Evolutionary conservation across 305 asterid genomes (phyloP), one percentile per base, ranked within the genome.

Genomic region (Stenogyne calaminthoides): DNA sequence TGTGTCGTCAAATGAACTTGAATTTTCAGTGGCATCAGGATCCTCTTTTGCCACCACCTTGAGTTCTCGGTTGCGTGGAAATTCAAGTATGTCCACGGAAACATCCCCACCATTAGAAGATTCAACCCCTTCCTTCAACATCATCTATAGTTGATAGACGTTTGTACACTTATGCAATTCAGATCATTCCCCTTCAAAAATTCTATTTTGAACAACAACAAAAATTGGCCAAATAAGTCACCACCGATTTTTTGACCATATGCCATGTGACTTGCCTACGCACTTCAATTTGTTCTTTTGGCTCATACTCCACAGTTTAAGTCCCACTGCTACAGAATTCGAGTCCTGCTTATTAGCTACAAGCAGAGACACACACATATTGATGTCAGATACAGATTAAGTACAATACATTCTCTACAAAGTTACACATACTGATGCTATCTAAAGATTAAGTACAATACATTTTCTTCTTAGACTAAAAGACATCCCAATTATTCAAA

Each of bases 1-100:
- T 20, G 95, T 83, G 83, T 86, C 79, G 20, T 83, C 94, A 72
- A 93, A 91, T 79, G 98, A 93, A 76, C 96, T 93, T 51, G 98
- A 91, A 83, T 89, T 78, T 79, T 93, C 96, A 55, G 97, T 93
- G 67, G 89, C 93, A 64, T 93, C 95, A 0, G 93, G 93, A 78
- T 93, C 96, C 52, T 83, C 92, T 84, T 84, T 88, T 0, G 89
- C 80, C 70, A 78, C 85, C 59, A 82, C 68, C 73, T 59, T 85
- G 73, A 74, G 67, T 70, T 86, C 92, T 49, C 73, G 71, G 72
- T 63, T 81, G 73, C 82, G 80, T 55, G 89, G 84, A 61, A 84
- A 72, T 59, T 81, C 97, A 52, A 74, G 78, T 61, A 86, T 82
- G 44, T 88, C 95, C 65, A 85, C 80, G 62, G 81, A 37, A 55